phyloP scores from a whole-genome alignment of 495 filamentous ascomycete genomes.

The Penicillium odoratum region DNA sequence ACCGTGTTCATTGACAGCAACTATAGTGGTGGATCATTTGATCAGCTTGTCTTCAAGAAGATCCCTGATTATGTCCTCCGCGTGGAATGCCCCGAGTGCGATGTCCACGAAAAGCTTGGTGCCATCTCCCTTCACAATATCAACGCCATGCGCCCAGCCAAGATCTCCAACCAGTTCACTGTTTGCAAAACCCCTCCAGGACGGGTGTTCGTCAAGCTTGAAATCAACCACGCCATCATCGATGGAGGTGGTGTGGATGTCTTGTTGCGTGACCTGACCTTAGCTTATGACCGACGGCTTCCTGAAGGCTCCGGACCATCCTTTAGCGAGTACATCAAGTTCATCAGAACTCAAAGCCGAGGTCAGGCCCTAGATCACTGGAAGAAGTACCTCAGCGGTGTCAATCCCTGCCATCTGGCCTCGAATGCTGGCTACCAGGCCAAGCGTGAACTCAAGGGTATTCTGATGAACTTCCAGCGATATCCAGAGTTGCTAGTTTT shows the following conservation, averaged over 20 bases:
- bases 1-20: slow-evolving; percentile 57
- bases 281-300: slow-evolving; percentile 46
- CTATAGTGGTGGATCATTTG: slow-evolving; percentile 51
- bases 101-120: slow-evolving; percentile 35
- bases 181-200: slow-evolving; percentile 42
- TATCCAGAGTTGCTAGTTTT: slow-evolving; percentile 45
- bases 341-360: slow-evolving; percentile 37
- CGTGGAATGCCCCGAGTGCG: slow-evolving; percentile 41
- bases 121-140: slow-evolving; percentile 36
- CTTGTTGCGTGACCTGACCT: slow-evolving; percentile 41
- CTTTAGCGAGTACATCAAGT: slow-evolving; percentile 59
- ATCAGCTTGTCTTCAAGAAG: slow-evolving; percentile 53
- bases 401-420: slow-evolving; percentile 29
- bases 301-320: slow-evolving; percentile 43
- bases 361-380: slow-evolving; percentile 46
- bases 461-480: slow-evolving; percentile 36
- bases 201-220: slow-evolving; percentile 48
- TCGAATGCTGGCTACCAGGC: slow-evolving; percentile 7
- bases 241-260: slow-evolving; percentile 46
- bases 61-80: slow-evolving; percentile 35
- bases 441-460: slow-evolving; percentile 30
- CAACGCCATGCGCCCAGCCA: slow-evolving; percentile 35
- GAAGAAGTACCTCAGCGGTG: slow-evolving; percentile 37
- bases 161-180: slow-evolving; percentile 50
- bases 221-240: slow-evolving; percentile 59